Evolutionary conservation across 805 yeast species (phyloP).

Genomic region (Teunomyces aglyptinius): DNA sequence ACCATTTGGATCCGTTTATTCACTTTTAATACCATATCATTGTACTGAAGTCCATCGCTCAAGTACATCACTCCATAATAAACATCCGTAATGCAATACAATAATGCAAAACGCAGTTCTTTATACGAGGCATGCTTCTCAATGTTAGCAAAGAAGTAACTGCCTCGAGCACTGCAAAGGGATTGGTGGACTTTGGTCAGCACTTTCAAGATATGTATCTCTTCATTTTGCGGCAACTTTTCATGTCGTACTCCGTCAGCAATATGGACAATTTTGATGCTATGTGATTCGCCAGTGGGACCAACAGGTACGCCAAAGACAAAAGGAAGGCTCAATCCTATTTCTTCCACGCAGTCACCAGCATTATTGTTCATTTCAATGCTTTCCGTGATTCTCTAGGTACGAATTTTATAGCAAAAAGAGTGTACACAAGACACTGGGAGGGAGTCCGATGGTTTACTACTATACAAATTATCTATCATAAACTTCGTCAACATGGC

Average conservation of each 20-base stretch:
- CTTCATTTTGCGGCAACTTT: conserved; percentile 1
- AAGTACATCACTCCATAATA: conserved; percentile 13
- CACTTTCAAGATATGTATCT: conserved; percentile 9
- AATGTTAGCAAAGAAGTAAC: conserved; percentile 14
- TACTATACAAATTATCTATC: conserved; percentile 1
- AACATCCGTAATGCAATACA: conserved; percentile 11
- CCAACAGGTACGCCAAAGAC: background rate
- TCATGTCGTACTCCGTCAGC: conserved; percentile 5
- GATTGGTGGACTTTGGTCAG: conserved; percentile 5
- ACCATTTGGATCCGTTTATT: background rate
- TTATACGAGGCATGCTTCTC: conserved; percentile 13
- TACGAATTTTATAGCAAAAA: background rate
- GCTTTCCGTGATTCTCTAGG: background rate
- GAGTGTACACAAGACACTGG: background rate
- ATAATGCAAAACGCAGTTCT: conserved; percentile 11
- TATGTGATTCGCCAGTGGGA: conserved; percentile 3
- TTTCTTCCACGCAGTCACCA: background rate
- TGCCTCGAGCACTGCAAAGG: conserved; percentile 7
- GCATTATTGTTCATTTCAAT: background rate
- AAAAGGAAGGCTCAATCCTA: background rate
- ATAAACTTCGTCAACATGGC: conserved; percentile 3
- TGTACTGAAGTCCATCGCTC: conserved; percentile 7
- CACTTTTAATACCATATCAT: conserved; percentile 2
- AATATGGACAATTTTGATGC: conserved; percentile 14
- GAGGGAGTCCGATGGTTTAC: too few relatives aligned